phyloP scores from a whole-genome alignment of 805 yeast genomes.

The Saccharomyces cerevisiae region DNA sequence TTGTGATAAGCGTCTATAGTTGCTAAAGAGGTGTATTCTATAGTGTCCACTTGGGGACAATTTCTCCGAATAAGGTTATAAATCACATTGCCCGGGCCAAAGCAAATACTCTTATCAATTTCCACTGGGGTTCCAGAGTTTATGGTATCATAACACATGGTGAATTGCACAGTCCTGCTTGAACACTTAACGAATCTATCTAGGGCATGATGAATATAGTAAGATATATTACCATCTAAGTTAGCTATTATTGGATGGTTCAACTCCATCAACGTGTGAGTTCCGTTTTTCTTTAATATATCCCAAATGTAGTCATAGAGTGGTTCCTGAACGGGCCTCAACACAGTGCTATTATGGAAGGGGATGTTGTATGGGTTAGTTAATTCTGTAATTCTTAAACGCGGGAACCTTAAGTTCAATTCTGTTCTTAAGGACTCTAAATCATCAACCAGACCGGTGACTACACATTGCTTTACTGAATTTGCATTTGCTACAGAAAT shows the following conservation, averaged over 20 bases:
- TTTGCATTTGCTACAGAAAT: constrained; percentile 28
- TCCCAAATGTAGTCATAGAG: constrained; percentile 29
- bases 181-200: constrained; percentile 29
- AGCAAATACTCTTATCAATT: constrained; percentile 17
- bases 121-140: constrained; percentile 6
- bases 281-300: constrained; percentile 22
- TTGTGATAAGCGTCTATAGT: constrained; percentile 20
- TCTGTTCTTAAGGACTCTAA: constrained; percentile 20
- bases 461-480: constrained; percentile 27
- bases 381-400: constrained; percentile 22
- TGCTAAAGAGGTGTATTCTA: constrained; percentile 22
- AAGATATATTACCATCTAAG: constrained; percentile 24
- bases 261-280: constrained; percentile 19
- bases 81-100: constrained; percentile 30
- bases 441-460: constrained; percentile 26
- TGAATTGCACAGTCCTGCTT: constrained; percentile 28
- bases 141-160: constrained; percentile 27
- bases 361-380: constrained; percentile 28
- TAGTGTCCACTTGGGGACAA: constrained; percentile 14
- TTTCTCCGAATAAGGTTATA: constrained; percentile 24
- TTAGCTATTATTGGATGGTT: constrained; percentile 27
- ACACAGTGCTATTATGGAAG: constrained; percentile 28
- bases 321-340: constrained; percentile 27
- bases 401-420: constrained; percentile 16
- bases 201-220: constrained; percentile 23